Conservation (phyloP, 148 eudicot genomes). For the Drosera capensis region DNA sequence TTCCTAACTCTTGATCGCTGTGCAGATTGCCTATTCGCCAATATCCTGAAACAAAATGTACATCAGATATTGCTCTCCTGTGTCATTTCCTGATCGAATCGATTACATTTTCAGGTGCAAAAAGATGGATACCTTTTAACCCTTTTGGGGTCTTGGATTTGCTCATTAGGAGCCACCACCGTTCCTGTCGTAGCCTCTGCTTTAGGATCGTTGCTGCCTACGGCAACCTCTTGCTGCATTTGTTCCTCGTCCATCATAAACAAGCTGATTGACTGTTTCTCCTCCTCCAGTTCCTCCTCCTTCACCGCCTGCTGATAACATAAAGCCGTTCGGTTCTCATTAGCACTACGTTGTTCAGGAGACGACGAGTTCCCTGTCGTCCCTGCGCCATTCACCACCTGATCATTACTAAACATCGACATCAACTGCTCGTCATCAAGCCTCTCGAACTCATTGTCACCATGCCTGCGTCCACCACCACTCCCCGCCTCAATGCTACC, state of each 20-base stretch:
- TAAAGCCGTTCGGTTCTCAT: no score
- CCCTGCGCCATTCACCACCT: conserved; percentile 16
- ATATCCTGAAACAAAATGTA: conserved; percentile 22
- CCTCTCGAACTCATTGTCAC: conserved; percentile 28
- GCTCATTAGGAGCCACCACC: conserved; percentile 14
- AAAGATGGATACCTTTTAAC: conserved; percentile 37
- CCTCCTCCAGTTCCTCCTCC: no score
- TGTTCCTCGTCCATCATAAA: neutral
- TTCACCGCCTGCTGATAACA: no score
- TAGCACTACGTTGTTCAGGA: conserved; percentile 25
- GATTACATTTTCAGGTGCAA: no score
- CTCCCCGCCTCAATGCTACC: conserved; percentile 1
- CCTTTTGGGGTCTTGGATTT: conserved; percentile 52
- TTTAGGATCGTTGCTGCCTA: neutral
- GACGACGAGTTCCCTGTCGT: conserved; percentile 17
- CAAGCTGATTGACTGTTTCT: no score
- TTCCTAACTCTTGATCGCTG: conserved; percentile 82
- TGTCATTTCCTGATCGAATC: no score
- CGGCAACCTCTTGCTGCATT: neutral
- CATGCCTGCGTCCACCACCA: neutral
- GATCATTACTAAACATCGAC: conserved; percentile 63
- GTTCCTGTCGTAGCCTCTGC: conserved; percentile 1
- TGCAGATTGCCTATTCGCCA: conserved; percentile 86
- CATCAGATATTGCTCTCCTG: no score
- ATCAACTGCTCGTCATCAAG: conserved; percentile 78